Evolutionary conservation across 179 eudicot species (phyloP).

Genomic region (Sideroxylon spinosum): DNA sequence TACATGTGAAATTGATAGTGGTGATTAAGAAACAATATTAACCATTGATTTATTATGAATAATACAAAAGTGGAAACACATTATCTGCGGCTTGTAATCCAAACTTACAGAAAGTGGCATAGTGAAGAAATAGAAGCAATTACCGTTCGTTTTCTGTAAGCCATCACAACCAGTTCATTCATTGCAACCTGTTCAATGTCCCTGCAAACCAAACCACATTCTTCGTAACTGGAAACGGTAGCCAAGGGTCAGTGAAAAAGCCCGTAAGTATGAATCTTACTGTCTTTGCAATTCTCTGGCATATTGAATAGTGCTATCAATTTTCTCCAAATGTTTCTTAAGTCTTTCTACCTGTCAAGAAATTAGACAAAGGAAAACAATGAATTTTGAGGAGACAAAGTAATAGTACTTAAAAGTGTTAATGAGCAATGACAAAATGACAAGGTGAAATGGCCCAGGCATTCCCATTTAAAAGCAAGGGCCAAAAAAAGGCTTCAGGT

Average conservation of each 20-base stretch:
- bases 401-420: not conserved
- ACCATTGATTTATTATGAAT: not conserved
- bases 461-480: no score
- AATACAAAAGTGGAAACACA: not conserved
- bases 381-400: not conserved
- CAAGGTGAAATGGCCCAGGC: no score
- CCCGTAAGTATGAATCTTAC: conserved; percentile 19
- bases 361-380: not conserved
- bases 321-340: conserved; percentile 33
- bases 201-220: conserved; percentile 27
- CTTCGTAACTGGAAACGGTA: not conserved
- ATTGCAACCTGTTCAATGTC: conserved; percentile 47
- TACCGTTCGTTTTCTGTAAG: conserved; percentile 56
- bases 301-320: conserved; percentile 37
- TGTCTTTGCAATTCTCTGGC: conserved; percentile 30
- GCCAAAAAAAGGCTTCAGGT: no score
- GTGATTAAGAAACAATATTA: not conserved
- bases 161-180: conserved; percentile 51
- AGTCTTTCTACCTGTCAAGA: conserved; percentile 35
- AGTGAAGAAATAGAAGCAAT: not conserved
- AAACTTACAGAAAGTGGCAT: not conserved
- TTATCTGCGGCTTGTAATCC: not conserved
- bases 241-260: not conserved
- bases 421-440: not conserved
- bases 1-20: not conserved